Conservation (phyloP, 495 filamentous ascomycete species). For the Bacidia gigantensis region DNA sequence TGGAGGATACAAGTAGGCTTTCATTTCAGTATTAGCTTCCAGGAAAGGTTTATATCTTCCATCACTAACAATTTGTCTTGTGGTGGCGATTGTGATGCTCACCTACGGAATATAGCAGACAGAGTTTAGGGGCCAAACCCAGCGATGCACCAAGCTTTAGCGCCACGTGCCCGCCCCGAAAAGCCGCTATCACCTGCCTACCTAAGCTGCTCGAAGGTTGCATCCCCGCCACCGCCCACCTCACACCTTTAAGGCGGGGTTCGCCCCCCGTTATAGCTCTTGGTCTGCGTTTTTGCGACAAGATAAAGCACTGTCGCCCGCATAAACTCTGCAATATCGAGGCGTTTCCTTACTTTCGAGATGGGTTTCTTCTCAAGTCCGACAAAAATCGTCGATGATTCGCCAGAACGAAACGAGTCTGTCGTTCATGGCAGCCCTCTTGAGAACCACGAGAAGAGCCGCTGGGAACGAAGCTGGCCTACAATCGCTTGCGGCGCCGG, state of each 20-base stretch:
- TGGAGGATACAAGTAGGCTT: no score
- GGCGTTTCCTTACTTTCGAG: neutral
- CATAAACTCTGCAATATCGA: neutral
- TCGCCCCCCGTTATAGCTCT: neutral
- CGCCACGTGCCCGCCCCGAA: neutral
- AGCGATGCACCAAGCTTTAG: neutral
- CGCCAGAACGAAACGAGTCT: slow-evolving; percentile 10
- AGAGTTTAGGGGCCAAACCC: neutral
- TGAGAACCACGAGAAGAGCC: slow-evolving; percentile 30
- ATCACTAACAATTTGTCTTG: no score
- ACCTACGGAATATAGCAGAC: no score
- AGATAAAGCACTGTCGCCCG: neutral
- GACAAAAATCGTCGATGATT: slow-evolving; percentile 4
- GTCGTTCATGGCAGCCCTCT: slow-evolving; percentile 22
- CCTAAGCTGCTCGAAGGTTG: neutral
- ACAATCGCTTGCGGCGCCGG: slow-evolving; percentile 77
- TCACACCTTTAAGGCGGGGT: neutral
- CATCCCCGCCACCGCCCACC: neutral
- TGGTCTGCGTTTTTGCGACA: neutral
- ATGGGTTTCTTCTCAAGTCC: slow-evolving; percentile 9
- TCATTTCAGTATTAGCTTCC: no score
- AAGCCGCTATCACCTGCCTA: neutral
- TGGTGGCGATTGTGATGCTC: no score
- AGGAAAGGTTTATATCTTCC: no score
- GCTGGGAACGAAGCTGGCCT: slow-evolving; percentile 50